Evolutionary conservation across 73 alveolate genomes (phyloP).

Genomic region (Blepharisma japonicum): DNA sequence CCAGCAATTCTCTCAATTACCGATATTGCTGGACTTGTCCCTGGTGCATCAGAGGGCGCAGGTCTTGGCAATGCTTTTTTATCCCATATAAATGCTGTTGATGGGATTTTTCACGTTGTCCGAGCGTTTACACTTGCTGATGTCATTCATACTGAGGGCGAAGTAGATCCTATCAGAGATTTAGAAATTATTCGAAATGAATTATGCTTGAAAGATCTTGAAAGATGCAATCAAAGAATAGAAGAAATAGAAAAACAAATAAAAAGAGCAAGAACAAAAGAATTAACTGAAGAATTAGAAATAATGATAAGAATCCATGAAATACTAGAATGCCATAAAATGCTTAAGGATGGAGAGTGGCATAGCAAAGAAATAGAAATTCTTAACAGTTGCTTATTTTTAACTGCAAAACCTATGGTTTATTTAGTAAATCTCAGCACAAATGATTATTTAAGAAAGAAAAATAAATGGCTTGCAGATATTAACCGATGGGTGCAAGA

Average conservation of each 20-base stretch:
- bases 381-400: slow-evolving; percentile 80
- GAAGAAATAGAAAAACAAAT: slow-evolving; percentile 87
- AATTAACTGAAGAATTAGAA: slow-evolving; percentile 79
- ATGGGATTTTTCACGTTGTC: slow-evolving; percentile 94
- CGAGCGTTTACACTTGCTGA: slow-evolving; percentile 94
- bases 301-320: slow-evolving; percentile 66
- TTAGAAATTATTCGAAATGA: slow-evolving; percentile 89
- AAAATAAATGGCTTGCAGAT: slow-evolving; percentile 90
- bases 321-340: slow-evolving; percentile 49
- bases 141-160: slow-evolving; percentile 94
- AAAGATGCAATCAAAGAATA: slow-evolving; percentile 55
- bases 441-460: slow-evolving; percentile 79
- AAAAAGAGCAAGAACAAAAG: slow-evolving; percentile 84
- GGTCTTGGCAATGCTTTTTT: slow-evolving; percentile 99
- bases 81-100: slow-evolving; percentile 93
- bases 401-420: slow-evolving; percentile 97
- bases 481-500: slow-evolving; percentile 85
- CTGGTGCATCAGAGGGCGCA: slow-evolving; percentile 99
- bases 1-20: slow-evolving; percentile 86
- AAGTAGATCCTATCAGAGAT: slow-evolving; percentile 96
- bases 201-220: slow-evolving; percentile 86
- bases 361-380: slow-evolving; percentile 86
- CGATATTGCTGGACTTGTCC: slow-evolving; percentile 96
- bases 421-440: slow-evolving; percentile 89
- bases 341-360: slow-evolving; percentile 81